Evolutionary conservation across 352 stramenopile species (phyloP).

Genomic region (Albugo candida): DNA sequence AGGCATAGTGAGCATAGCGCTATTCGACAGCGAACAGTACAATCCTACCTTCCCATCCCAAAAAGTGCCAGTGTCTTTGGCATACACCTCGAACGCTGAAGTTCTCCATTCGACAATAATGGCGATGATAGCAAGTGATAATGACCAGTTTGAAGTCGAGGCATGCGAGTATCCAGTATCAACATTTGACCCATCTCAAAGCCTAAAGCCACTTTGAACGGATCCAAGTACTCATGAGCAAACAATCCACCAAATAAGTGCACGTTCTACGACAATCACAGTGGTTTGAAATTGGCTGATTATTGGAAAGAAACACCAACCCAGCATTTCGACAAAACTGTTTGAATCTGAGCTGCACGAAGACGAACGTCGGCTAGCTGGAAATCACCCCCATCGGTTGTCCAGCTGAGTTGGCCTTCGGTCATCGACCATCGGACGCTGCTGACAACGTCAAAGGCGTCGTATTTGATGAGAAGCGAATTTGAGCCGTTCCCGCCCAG

Average conservation of each 20-base stretch:
- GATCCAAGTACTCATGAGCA: slow-evolving; percentile 43
- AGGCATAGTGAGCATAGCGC: not conserved
- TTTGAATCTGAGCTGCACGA: slow-evolving; percentile 12
- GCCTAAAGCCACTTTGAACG: slow-evolving; percentile 30
- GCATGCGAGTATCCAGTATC: slow-evolving; percentile 47
- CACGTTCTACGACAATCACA: slow-evolving; percentile 13
- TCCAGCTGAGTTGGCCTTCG: slow-evolving; percentile 42
- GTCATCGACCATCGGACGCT: slow-evolving; percentile 47
- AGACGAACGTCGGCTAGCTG: slow-evolving; percentile 34
- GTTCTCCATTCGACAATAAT: slow-evolving; percentile 25
- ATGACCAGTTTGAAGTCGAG: slow-evolving; percentile 1
- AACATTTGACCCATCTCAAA: slow-evolving; percentile 41
- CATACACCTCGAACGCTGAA: slow-evolving; percentile 19
- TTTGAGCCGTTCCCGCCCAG: slow-evolving; percentile 15
- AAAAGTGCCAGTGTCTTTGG: slow-evolving; percentile 32
- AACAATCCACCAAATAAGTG: slow-evolving; percentile 34
- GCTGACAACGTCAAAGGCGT: slow-evolving; percentile 60
- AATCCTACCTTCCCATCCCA: slow-evolving; percentile 30
- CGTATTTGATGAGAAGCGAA: slow-evolving; percentile 29
- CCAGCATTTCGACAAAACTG: slow-evolving; percentile 5
- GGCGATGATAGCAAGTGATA: slow-evolving; percentile 9
- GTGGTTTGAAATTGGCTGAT: slow-evolving; percentile 5
- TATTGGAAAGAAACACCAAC: slow-evolving; percentile 1
- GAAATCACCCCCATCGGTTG: slow-evolving; percentile 57
- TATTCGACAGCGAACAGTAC: not conserved